Conservation (phyloP, 768 basidiomycete genomes). For the Cantharellus anzutake region DNA sequence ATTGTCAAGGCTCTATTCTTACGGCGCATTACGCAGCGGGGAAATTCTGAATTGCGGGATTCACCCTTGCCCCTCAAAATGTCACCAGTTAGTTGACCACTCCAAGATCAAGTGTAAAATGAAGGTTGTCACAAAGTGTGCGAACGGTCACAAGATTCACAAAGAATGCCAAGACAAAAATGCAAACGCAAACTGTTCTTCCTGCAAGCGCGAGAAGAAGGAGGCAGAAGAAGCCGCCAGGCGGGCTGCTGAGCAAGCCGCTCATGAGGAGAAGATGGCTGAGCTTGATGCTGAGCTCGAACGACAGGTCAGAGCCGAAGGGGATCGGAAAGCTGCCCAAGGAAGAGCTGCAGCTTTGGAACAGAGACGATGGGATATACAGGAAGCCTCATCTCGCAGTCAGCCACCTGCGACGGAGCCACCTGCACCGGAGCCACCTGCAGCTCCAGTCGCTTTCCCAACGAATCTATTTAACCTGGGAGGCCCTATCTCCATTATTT, state of each 20-base stretch:
- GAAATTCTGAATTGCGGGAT: constrained; percentile 28
- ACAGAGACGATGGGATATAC: constrained; percentile 30
- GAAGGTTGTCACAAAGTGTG: constrained; percentile 23
- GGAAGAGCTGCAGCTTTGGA: constrained; percentile 20
- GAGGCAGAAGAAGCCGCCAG: constrained; percentile 13
- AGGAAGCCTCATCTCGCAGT: constrained; percentile 13
- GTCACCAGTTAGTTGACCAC: constrained; percentile 37
- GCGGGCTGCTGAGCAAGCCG: neutral
- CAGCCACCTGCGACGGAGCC: neutral
- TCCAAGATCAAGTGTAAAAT: constrained; percentile 32
- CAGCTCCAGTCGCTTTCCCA: neutral
- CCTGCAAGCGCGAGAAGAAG: constrained; percentile 29
- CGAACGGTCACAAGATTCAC: constrained; percentile 23
- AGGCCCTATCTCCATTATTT: neutral
- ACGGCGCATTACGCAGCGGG: constrained; percentile 20
- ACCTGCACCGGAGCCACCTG: neutral
- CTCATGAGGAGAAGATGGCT: constrained; percentile 23
- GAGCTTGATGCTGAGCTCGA: constrained; percentile 26
- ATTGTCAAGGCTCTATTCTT: too few species aligned
- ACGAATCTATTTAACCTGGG: neutral
- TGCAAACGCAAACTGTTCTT: constrained; percentile 20
- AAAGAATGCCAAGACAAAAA: constrained; percentile 27
- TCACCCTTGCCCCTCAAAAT: constrained; percentile 40
- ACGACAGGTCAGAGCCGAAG: constrained; percentile 16
- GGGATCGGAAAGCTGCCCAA: constrained; percentile 21